Base-by-base conservation (phyloP, 2,329 filamentous ascomycete species). In the Xylaria digitata region DNA sequence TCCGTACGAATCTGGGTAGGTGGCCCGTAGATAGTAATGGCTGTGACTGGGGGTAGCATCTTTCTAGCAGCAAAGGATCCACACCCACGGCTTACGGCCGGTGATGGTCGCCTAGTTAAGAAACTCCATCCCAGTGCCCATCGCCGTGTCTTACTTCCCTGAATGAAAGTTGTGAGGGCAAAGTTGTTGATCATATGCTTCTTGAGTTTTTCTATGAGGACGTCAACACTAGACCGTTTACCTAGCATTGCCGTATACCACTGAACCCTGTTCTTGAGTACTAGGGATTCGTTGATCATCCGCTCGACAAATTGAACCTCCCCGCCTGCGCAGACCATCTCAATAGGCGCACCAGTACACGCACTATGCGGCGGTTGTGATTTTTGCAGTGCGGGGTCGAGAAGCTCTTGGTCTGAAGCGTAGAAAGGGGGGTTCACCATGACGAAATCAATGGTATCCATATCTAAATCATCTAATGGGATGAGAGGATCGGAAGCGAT, bases 341-440 rank as follows among this genome's bases (percentile, higher is more conserved):
- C 96, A 1, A 89, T 84, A 0, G 88, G 84, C 0, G 91, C 87
- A 6, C 95, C 96, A 0, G 94, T 97, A 75, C 89, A 88, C 55
- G 91, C 89, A 0, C 92, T 91, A 63, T 87, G 87, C 0, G 94
- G 91, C 0, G 89, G 89, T 0, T 85, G 84, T 2, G 84, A 80
- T 78, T 97, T 97, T 43, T 84, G 79, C 17, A 82, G 78, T 0
- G 92, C 90, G 1, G 90, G 90, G 3, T 82, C 80, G 2, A 85
- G 71, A 79, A 97, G 87, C 57, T 96, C 93, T 5, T 84, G 79
- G 2, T 86, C 81, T 0, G 92, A 94, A n/a, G 84, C 79, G 81
- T 97, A 98, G 80, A 99, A 99, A 0, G 96, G 96, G 0, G 96
- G 96, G 72, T 99, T 99, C 70, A 91, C 95, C 89, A 98, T 96